phyloP scores from a whole-genome alignment of 2,329 filamentous ascomycete genomes.

The Ophiocordyceps camponoti-saundersi region DNA sequence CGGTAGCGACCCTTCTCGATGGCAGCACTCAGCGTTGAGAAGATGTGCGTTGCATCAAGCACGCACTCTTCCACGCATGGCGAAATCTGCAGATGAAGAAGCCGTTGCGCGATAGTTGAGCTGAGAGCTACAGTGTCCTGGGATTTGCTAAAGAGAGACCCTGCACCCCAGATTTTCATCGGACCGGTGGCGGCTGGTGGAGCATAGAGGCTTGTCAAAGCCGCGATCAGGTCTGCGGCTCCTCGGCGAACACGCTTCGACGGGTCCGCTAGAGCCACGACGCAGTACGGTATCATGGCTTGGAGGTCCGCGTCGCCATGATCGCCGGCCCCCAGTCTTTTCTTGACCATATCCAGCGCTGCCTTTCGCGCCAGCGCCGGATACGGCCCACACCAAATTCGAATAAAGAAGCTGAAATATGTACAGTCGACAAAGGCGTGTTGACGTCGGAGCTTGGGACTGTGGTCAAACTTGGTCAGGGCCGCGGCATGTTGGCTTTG shows the following conservation, averaged over 20 bases:
- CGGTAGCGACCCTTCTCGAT: conserved; percentile 24
- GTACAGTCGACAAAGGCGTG: conserved; percentile 42
- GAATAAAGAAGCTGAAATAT: conserved; percentile 59
- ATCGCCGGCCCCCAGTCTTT: conserved; percentile 33
- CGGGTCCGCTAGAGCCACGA: conserved; percentile 58
- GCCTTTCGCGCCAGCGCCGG: conserved; percentile 51
- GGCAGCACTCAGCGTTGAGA: conserved; percentile 34
- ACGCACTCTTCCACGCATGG: conserved; percentile 73
- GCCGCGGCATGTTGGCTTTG: conserved; percentile 19
- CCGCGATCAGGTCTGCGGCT: conserved; percentile 48
- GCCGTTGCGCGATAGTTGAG: conserved; percentile 35
- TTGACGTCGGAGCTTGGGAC: conserved; percentile 35
- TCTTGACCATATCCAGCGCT: conserved; percentile 49
- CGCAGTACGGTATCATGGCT: conserved; percentile 62
- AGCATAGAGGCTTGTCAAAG: conserved; percentile 33
- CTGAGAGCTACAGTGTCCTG: conserved; percentile 35
- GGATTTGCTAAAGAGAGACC: conserved; percentile 44
- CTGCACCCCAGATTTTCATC: conserved; percentile 39
- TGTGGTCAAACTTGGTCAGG: conserved; percentile 34
- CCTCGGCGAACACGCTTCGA: conserved; percentile 62
- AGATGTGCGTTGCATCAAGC: conserved; percentile 58
- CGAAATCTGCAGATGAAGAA: conserved; percentile 51
- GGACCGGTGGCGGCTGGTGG: conserved; percentile 18
- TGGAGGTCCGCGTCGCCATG: conserved; percentile 50
- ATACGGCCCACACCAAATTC: conserved; percentile 56